These are phyloP conservation scores for Fusarium buharicum DNA, from an alignment of 2,329 filamentous ascomycete genomes.

Conservation along the genomic window DNA sequence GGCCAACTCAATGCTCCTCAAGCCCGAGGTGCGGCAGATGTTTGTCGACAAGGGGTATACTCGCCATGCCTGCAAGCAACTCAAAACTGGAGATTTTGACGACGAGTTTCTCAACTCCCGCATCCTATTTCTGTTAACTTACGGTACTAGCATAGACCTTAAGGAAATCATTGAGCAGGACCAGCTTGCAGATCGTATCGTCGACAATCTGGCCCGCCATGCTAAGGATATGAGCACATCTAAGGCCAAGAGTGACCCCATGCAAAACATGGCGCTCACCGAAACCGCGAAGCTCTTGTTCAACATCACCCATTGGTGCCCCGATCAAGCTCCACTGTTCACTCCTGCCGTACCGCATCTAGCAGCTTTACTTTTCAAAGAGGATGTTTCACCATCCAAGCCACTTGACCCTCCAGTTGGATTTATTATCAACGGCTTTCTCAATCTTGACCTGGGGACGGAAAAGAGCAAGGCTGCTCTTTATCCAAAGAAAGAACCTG, in stretches of 20 bases:
- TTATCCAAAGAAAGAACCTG: constrained; percentile 72
- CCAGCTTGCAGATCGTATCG: constrained; percentile 66
- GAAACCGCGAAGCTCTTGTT: constrained; percentile 91
- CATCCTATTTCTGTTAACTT: constrained; percentile 58
- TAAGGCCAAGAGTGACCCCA: constrained; percentile 58
- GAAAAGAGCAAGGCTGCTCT: constrained; percentile 65
- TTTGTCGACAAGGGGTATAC: constrained; percentile 61
- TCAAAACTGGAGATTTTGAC: constrained; percentile 79
- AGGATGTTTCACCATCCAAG: constrained; percentile 65
- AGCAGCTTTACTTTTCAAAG: constrained; percentile 73
- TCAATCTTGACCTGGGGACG: constrained; percentile 77
- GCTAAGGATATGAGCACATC: constrained; percentile 57
- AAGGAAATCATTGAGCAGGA: constrained; percentile 59
- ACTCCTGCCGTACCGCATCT: constrained; percentile 75
- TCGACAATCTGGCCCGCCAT: constrained; percentile 76
- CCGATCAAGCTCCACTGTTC: constrained; percentile 70
- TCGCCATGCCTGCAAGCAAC: constrained; percentile 72
- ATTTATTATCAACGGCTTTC: constrained; percentile 79
- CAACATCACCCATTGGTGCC: constrained; percentile 83
- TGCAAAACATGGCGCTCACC: constrained; percentile 81
- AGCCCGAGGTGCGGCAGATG: constrained; percentile 56
- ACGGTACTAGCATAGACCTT: constrained; percentile 61
- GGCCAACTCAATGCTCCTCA: constrained; percentile 76
- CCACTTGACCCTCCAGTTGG: constrained; percentile 79
- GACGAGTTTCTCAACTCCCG: constrained; percentile 80